Percentiles rank a stretch among this genome's conserved stretches.
These are phyloP conservation scores for Microcyclospora tardicrescens DNA, from an alignment of 2,329 filamentous ascomycete genomes.

Conservation along the genomic window DNA sequence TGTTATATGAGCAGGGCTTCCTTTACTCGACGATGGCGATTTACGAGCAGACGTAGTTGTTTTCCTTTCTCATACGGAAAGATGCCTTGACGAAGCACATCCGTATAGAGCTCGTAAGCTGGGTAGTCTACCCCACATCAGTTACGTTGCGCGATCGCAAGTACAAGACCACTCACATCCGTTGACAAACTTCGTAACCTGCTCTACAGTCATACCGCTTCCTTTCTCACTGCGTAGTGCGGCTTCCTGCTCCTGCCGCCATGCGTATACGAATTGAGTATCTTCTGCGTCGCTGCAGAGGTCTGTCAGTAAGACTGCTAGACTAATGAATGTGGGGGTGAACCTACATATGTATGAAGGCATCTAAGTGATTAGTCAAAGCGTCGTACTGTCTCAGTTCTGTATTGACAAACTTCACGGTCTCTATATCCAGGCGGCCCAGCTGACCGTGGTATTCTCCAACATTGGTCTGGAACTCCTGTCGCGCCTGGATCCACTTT, in stretches of 20 bases:
- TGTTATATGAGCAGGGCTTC: slow-evolving; percentile 7
- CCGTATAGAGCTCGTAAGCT: slow-evolving; percentile 44
- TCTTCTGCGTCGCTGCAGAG: slow-evolving; percentile 51
- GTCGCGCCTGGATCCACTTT: slow-evolving; percentile 38
- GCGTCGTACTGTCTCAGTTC: slow-evolving; percentile 45
- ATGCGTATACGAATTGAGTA: slow-evolving; percentile 64
- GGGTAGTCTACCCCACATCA: slow-evolving; percentile 29
- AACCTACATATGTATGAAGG: slow-evolving; percentile 51
- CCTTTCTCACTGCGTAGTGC: slow-evolving; percentile 53
- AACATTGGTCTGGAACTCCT: slow-evolving; percentile 37
- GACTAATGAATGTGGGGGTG: background rate
- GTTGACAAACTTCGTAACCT: slow-evolving; percentile 64
- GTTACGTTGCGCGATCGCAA: background rate
- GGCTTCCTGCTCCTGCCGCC: slow-evolving; percentile 71
- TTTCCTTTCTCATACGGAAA: slow-evolving; percentile 31
- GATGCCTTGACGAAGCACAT: slow-evolving; percentile 36
- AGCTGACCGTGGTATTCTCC: slow-evolving; percentile 36
- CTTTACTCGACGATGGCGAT: slow-evolving; percentile 32
- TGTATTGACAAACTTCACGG: slow-evolving; percentile 47
- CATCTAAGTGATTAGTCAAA: slow-evolving; percentile 48
- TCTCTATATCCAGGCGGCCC: slow-evolving; percentile 40
- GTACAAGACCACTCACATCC: slow-evolving; percentile 35
- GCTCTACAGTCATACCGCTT: slow-evolving; percentile 67
- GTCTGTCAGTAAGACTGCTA: background rate
- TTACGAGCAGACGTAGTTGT: slow-evolving; percentile 39